phyloP scores from a whole-genome alignment of 306 rosid species.

The Hylodesmum podocarpum region DNA sequence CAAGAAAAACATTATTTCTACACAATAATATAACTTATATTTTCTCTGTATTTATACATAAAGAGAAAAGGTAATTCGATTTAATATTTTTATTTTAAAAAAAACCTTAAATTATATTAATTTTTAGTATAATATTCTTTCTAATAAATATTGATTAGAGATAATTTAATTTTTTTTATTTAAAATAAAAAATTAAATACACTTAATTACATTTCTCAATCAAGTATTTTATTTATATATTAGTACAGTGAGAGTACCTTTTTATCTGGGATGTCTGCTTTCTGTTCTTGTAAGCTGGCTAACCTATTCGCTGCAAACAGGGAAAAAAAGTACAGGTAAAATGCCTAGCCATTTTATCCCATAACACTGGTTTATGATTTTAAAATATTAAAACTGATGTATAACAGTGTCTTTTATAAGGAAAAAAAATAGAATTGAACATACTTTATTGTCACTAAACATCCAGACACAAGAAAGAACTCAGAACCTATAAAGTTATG shows the following conservation, averaged over 20 bases:
- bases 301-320: conserved; percentile 25
- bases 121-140: too few species aligned
- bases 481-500: too few species aligned
- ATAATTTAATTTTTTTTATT: too few species aligned
- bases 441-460: not conserved
- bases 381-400: not conserved
- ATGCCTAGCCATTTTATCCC: not conserved
- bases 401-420: not conserved
- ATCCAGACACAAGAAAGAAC: not conserved
- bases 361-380: not conserved
- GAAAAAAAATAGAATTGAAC: not conserved
- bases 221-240: too few species aligned
- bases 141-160: too few species aligned
- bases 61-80: too few species aligned
- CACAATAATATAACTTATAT: not conserved
- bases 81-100: too few species aligned
- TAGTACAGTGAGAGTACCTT: too few species aligned
- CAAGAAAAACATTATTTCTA: not conserved
- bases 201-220: too few species aligned
- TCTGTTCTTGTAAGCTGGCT: conserved; percentile 37
- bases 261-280: not conserved
- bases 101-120: too few species aligned
- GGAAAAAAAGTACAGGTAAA: not conserved
- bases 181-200: too few species aligned
- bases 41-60: too few species aligned